Conservation (phyloP, 2,329 filamentous ascomycete genomes). For the Monilinia vaccinii-corymbosi region DNA sequence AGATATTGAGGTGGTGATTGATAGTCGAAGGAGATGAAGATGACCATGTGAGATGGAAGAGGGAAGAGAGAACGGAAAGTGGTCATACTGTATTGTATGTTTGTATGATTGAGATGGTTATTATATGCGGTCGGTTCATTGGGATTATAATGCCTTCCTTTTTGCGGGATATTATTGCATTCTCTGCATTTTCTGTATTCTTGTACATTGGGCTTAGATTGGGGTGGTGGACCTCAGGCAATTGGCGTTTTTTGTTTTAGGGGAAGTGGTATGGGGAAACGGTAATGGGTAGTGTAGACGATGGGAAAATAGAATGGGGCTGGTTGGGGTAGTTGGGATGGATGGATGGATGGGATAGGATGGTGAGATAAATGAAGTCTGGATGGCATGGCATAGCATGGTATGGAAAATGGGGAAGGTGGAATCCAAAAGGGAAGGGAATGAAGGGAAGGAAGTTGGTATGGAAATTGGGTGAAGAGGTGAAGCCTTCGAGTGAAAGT, state of each 20-base stretch:
- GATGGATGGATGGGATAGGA: background rate
- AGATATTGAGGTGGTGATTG: background rate
- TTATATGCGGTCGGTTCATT: background rate
- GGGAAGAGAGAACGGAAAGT: background rate
- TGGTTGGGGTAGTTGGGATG: background rate
- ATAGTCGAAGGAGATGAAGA: background rate
- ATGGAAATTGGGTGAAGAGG: no score
- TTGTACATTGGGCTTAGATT: background rate
- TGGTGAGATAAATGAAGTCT: background rate
- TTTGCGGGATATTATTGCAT: background rate
- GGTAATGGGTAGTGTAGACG: background rate
- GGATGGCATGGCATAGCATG: background rate
- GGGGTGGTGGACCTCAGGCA: background rate
- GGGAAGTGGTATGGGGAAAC: background rate
- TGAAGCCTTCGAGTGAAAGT: no score
- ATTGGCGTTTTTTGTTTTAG: background rate
- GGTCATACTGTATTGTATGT: background rate
- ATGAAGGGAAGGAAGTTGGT: background rate
- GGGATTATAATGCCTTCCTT: background rate
- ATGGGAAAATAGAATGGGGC: background rate
- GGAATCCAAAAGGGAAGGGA: background rate
- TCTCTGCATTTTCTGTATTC: background rate
- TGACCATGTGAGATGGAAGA: background rate
- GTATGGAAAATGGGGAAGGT: background rate
- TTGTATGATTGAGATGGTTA: constrained; percentile 2